These are phyloP conservation scores for Stagonosporopsis tanaceti DNA, from an alignment of 2,329 filamentous ascomycete species.

Conservation along the genomic window DNA sequence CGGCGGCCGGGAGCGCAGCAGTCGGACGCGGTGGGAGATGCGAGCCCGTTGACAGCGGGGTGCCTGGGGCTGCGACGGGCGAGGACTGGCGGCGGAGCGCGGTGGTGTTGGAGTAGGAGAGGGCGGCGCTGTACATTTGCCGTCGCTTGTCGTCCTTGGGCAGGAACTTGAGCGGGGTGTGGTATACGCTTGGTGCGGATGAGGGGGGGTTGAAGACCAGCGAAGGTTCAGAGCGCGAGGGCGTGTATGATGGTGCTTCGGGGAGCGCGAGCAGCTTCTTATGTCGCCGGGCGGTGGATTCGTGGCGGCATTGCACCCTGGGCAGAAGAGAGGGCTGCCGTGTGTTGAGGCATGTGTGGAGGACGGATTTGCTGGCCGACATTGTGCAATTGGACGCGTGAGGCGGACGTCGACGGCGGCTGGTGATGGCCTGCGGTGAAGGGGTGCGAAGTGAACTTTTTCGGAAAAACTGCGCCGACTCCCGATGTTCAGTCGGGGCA, in stretches of 20 bases:
- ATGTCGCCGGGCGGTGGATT: slow-evolving; percentile 56
- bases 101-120: slow-evolving; percentile 31
- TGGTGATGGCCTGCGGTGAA: slow-evolving; percentile 21
- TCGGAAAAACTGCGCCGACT: slow-evolving; percentile 33
- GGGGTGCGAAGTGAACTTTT: slow-evolving; percentile 35
- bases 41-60: slow-evolving; percentile 32
- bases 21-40: slow-evolving; percentile 35
- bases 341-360: slow-evolving; percentile 32
- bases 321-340: slow-evolving; percentile 35
- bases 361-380: slow-evolving; percentile 44
- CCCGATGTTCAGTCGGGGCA: slow-evolving; percentile 22
- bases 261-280: slow-evolving; percentile 57
- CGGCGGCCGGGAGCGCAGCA: slow-evolving; percentile 55
- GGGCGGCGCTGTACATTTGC: slow-evolving; percentile 53
- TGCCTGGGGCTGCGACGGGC: slow-evolving; percentile 39
- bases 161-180: slow-evolving; percentile 71
- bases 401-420: slow-evolving; percentile 14
- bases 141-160: slow-evolving; percentile 65
- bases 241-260: slow-evolving; percentile 54
- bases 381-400: slow-evolving; percentile 34
- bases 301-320: slow-evolving; percentile 48
- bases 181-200: slow-evolving; percentile 67
- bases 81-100: slow-evolving; percentile 35
- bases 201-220: slow-evolving; percentile 70
- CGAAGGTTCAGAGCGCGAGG: slow-evolving; percentile 36